Conservation (phyloP, 768 basidiomycete species). For the Russula brevipes region DNA sequence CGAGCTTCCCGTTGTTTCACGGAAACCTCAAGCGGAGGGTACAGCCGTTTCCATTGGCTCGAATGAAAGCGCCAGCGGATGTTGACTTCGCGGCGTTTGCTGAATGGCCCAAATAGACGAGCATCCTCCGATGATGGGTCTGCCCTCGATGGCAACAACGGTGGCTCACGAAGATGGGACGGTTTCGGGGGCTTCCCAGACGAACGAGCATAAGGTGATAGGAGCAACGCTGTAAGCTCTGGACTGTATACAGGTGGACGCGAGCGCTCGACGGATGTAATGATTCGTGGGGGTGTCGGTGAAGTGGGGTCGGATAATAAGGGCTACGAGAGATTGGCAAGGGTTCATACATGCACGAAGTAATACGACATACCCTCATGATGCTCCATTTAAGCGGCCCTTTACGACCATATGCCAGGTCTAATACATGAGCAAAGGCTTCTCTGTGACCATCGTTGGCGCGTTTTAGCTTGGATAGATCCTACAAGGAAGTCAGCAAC, state of each 20-base stretch:
- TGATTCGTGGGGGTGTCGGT: conserved; percentile 43
- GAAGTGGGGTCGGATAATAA: conserved; percentile 45
- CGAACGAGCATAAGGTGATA: conserved; percentile 42
- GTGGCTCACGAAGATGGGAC: conserved; percentile 44
- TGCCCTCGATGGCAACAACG: conserved; percentile 52
- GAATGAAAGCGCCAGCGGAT: conserved; percentile 62
- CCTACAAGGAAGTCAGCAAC: conserved; percentile 37
- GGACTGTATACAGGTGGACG: conserved; percentile 63
- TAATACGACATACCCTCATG: conserved; percentile 46
- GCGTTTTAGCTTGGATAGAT: conserved; percentile 44
- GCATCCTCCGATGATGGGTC: conserved; percentile 56
- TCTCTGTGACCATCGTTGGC: conserved; percentile 48
- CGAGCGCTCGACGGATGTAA: conserved; percentile 47
- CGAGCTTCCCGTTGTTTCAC: conserved; percentile 23
- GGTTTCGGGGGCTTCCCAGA: conserved; percentile 41
- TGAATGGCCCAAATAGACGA: conserved; percentile 54
- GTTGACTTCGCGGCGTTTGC: conserved; percentile 71
- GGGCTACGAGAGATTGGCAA: conserved; percentile 39
- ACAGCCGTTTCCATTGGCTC: conserved; percentile 48
- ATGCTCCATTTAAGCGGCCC: conserved; percentile 68
- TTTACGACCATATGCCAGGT: conserved; percentile 70
- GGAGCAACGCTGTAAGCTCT: conserved; percentile 58
- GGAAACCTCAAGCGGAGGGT: conserved; percentile 55
- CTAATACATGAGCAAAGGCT: conserved; percentile 55
- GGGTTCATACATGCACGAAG: neutral